Evolutionary conservation across 2,329 filamentous ascomycete species (phyloP).

Genomic region (Fusarium oligoseptatum): DNA sequence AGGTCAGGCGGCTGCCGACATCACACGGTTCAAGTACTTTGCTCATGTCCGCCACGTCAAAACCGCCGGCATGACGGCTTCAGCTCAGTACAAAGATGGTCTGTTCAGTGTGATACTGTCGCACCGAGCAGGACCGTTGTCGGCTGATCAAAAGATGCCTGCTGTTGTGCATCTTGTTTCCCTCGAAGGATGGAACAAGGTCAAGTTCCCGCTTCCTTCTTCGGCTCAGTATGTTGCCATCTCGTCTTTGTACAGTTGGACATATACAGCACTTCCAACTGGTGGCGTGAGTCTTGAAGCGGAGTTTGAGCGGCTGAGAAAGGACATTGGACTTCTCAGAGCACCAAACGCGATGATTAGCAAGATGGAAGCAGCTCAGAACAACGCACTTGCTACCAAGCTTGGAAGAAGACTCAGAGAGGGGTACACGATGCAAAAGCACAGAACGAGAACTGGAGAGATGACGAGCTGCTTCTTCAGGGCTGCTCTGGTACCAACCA

Average conservation of each 20-base stretch:
- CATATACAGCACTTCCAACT: background rate
- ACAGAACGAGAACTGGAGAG: background rate
- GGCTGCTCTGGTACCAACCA: background rate
- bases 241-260: background rate
- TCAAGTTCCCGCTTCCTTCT: background rate
- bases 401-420: background rate
- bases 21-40: background rate
- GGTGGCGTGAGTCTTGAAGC: no score
- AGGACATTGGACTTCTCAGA: no score
- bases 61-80: background rate
- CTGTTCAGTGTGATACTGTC: background rate
- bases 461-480: background rate
- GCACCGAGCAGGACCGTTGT: background rate
- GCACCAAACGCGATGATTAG: background rate
- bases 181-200: background rate
- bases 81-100: background rate
- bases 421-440: background rate
- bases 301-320: no score
- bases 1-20: no score
- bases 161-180: background rate
- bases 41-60: background rate
- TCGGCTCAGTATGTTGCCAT: background rate
- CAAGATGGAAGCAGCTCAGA: background rate
- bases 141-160: background rate
- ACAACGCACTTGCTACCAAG: background rate